A percentile compares a stretch with the other conserved stretches of the same genome.
Evolutionary conservation across 1,284 basidiomycete species (phyloP).

Genomic region (Leccinum angustisporum): DNA sequence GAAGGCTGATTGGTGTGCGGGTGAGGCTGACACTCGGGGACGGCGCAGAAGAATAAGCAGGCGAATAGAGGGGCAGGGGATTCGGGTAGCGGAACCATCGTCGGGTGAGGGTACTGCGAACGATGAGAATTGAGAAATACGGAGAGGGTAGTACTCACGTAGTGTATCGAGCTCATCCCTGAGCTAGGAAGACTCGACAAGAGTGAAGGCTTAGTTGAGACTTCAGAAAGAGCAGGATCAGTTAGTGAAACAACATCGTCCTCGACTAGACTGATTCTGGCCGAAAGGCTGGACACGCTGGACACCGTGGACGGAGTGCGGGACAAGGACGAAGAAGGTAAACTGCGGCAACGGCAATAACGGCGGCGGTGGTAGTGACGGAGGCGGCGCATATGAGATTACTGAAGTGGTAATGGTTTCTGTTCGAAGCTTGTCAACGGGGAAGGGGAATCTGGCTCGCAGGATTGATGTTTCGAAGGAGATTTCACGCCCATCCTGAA

Average conservation of each 20-base stretch:
- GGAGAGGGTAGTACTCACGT: slow-evolving; percentile 34
- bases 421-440: slow-evolving; percentile 38
- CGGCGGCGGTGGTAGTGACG: not conserved
- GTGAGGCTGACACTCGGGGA: slow-evolving; percentile 58
- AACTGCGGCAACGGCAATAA: slow-evolving; percentile 2
- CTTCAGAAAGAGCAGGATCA: slow-evolving; percentile 32
- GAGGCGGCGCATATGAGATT: slow-evolving; percentile 4
- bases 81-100: slow-evolving; percentile 37
- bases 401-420: slow-evolving; percentile 37
- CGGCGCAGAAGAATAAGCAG: slow-evolving; percentile 30
- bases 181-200: slow-evolving; percentile 38
- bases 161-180: slow-evolving; percentile 32
- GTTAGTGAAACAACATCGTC: slow-evolving; percentile 34
- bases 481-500: slow-evolving; percentile 56
- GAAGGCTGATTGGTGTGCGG: slow-evolving; percentile 62
- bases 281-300: slow-evolving; percentile 39
- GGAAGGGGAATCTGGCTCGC: slow-evolving; percentile 44
- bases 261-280: slow-evolving; percentile 30
- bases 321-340: slow-evolving; percentile 38
- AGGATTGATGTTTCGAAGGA: slow-evolving; percentile 64
- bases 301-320: slow-evolving; percentile 39
- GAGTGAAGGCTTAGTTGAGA: slow-evolving; percentile 56
- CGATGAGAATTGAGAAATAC: slow-evolving; percentile 4
- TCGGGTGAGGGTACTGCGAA: slow-evolving; percentile 30
- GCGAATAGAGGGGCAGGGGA: slow-evolving; percentile 32